Percentiles rank a stretch among this genome's conserved stretches.
Evolutionary conservation across 2,329 filamentous ascomycete genomes (phyloP).

Genomic region (Venturia nashicola): DNA sequence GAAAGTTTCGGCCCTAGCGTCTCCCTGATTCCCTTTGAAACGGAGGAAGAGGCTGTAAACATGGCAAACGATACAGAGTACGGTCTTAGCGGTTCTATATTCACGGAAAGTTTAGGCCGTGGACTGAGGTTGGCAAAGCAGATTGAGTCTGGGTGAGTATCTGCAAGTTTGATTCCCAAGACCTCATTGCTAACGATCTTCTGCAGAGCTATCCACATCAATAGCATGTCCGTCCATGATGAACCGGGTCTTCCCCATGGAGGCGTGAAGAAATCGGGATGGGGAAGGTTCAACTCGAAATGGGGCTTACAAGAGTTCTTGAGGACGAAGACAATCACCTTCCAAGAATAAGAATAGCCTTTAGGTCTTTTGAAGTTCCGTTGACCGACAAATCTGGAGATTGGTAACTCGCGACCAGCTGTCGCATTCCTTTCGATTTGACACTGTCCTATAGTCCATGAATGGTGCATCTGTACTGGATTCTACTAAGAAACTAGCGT

Average conservation of each 20-base stretch:
- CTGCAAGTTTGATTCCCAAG: neutral
- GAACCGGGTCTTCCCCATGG: constrained; percentile 36
- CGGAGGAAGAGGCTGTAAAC: constrained; percentile 26
- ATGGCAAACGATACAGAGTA: constrained; percentile 27
- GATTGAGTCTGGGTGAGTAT: constrained; percentile 12
- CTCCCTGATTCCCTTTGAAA: constrained; percentile 23
- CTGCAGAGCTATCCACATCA: constrained; percentile 36
- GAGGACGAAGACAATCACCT: constrained; percentile 29
- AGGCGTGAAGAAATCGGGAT: constrained; percentile 37
- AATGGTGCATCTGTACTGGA: neutral
- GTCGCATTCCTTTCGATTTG: neutral
- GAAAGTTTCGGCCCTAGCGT: constrained; percentile 28
- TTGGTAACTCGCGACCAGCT: neutral
- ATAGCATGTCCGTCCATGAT: constrained; percentile 38
- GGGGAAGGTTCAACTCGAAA: constrained; percentile 33
- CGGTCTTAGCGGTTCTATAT: constrained; percentile 25
- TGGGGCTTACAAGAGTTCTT: constrained; percentile 36
- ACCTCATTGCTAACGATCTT: neutral
- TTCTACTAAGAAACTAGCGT: neutral
- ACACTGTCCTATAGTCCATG: neutral
- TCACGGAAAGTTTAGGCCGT: constrained; percentile 25
- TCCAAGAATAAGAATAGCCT: constrained; percentile 14
- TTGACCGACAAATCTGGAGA: neutral
- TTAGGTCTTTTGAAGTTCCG: neutral
- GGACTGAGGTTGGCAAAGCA: constrained; percentile 14